Evolutionary conservation across 2,329 filamentous ascomycete species (phyloP), one percentile per base, ranked within the genome.

Genomic region (Metarhizium brunneum): DNA sequence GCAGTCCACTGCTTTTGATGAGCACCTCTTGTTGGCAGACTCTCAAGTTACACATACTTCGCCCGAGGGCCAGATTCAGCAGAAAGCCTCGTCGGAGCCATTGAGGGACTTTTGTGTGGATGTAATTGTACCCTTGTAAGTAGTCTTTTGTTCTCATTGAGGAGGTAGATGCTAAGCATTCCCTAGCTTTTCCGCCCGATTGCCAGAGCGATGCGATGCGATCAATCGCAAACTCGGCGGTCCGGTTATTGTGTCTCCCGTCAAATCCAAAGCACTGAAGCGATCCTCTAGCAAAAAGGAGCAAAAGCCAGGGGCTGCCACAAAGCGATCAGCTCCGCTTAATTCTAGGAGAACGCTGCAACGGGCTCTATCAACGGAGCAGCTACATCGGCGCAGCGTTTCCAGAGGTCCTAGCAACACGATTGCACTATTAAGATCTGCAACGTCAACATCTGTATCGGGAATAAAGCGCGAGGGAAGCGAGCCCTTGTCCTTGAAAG

Each of bases 191-290:
- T 85, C 86, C 38, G 82, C 87, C 14, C 84, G 88, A 38, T 74
- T 92, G n/a, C 87, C 88, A 1, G 81, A 87, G 40, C 74, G 85
- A 14, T 90, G 87, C 63, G 79, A 84, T 50, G 76, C 78, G 4
- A 83, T 92, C 57, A 90, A 86, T 68, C 84, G 83, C 60, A 91
- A 91, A 66, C 77, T 92, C 4, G 88, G 89, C 16, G 88, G 88
- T 0, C 88, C 87, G 1, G 75, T 82, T 8, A 81, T 83, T 57
- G 72, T 81, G 25, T 78, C 85, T 4, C 71, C 77, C 7, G 68
- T 74, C 1, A 83, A 82, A 61, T 73, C 78, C 10, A 81, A 74
- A 61, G 64, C 75, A 16, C 64, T 71, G 16, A 81, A 76, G 59
- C 68, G 70, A 5, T 68, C 73, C 14, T 70, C 67, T 1, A 63